Conservation (phyloP, 2,329 filamentous ascomycete genomes). For the Stemphylium lycopersici region DNA sequence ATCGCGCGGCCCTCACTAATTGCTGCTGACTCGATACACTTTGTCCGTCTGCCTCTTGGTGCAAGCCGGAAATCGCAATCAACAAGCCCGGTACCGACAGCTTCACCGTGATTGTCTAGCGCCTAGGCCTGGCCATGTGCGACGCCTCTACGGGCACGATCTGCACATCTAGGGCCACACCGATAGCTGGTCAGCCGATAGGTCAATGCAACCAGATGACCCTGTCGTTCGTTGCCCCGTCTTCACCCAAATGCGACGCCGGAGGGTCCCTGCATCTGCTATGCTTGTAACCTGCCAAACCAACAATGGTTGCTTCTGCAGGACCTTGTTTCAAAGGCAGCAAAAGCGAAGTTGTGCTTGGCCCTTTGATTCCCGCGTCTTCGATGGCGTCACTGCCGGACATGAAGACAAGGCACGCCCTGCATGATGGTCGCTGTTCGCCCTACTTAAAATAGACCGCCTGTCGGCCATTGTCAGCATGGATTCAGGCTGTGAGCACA, state of each 20-base stretch:
- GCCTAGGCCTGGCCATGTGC: slow-evolving; percentile 15
- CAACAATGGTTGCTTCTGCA: slow-evolving; percentile 20
- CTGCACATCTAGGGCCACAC: slow-evolving; percentile 32
- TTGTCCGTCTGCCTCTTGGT: not conserved
- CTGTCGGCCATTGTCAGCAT: slow-evolving; percentile 5
- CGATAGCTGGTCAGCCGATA: slow-evolving; percentile 39
- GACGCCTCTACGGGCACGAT: slow-evolving; percentile 37
- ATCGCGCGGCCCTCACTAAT: too few relatives aligned
- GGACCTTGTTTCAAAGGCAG: slow-evolving; percentile 34
- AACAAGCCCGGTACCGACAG: not conserved
- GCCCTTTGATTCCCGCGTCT: slow-evolving; percentile 36
- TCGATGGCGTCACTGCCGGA: slow-evolving; percentile 25
- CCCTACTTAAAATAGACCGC: slow-evolving; percentile 20
- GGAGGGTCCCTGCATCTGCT: slow-evolving; percentile 43
- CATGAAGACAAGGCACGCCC: slow-evolving; percentile 16
- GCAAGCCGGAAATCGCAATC: slow-evolving; percentile 4
- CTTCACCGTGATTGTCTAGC: not conserved
- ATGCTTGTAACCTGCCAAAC: slow-evolving; percentile 30
- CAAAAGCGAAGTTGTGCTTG: slow-evolving; percentile 26
- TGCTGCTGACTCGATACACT: slow-evolving; percentile 9
- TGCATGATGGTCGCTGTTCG: slow-evolving; percentile 18
- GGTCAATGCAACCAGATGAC: slow-evolving; percentile 42
- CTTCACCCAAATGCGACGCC: slow-evolving; percentile 23
- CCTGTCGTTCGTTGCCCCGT: slow-evolving; percentile 35
- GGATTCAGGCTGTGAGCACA: slow-evolving; percentile 1